Evolutionary conservation across 306 rosid species (phyloP), one percentile per base, ranked within the genome.

Genomic region (Medicago arabica): DNA sequence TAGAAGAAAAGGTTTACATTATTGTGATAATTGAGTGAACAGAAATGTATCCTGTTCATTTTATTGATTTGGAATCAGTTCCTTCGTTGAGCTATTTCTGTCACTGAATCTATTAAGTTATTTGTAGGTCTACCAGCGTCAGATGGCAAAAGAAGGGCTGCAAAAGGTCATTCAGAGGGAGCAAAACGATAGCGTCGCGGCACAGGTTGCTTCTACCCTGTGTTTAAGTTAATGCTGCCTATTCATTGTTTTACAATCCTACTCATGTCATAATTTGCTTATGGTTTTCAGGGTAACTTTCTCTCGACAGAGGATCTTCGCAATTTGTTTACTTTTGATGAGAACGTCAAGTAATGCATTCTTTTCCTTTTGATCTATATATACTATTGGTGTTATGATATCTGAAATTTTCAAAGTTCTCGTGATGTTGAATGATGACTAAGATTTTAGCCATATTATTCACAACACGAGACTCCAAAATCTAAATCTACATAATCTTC

Each of bases 61-160:
- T 75, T 75, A 55, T 75, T 67, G 57, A 41, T 78, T 71, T 69
- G 19, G 39, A 55, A 34, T 75, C 68, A 41, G 38, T 73, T 74
- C 64, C 40, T 18, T 70, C 50, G 49, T 47, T 69, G 60, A 66
- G 38, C 39, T 69, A 67, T 78, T 71, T 65, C 21, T 39, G 46
- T 58, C 39, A 54, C 69, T 62, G 18, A 77, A 41, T 46, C 4
- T 44, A 68, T 62, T 15, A 67, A 41, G 60, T 77, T 53, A 60
- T 74, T 23, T 68, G 67, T 80, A 94, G 98, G 97, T 94, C 64
- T 94, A 85, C 88, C 97, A 92, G 92, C 96, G 98, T 71, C 98
- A 94, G 86, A 92, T 94, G 98, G 87, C 97, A 73, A 94, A 94
- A 87, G 97, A 94, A 94, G 98, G 98, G 80, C 86, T 94, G 64